Conservation (phyloP, 163 green algal genomes). For the Volvox carteri region DNA sequence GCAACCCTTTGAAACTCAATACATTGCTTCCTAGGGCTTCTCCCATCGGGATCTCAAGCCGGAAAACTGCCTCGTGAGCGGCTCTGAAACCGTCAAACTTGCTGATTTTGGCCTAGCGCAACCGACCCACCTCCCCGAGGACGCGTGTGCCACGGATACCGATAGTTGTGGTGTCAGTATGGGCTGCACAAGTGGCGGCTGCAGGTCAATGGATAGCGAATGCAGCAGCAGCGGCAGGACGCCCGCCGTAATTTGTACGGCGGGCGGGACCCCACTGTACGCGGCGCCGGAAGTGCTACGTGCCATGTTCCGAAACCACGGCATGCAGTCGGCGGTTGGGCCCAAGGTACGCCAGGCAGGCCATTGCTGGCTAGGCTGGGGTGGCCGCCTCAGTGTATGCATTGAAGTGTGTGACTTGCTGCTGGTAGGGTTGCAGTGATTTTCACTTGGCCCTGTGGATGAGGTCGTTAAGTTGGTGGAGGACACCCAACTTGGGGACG, state of each 20-base stretch:
- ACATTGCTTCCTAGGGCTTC: slow-evolving; percentile 49
- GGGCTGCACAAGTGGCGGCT: not conserved
- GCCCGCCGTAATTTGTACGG: slow-evolving; percentile 12
- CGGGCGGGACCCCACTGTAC: slow-evolving; percentile 70
- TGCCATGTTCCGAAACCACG: slow-evolving; percentile 63
- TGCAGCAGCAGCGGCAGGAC: slow-evolving; percentile 8
- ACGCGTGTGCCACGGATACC: slow-evolving; percentile 30
- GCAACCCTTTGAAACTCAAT: not conserved
- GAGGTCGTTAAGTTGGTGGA: no score
- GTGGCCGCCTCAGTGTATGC: no score
- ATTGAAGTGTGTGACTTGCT: no score
- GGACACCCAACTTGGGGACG: no score
- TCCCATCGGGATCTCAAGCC: slow-evolving; percentile 76
- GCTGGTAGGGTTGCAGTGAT: no score
- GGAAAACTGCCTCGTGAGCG: slow-evolving; percentile 67
- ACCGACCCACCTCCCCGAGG: slow-evolving; percentile 23
- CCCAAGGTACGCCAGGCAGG: slow-evolving; percentile 27
- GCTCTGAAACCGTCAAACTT: slow-evolving; percentile 57
- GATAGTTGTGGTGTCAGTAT: slow-evolving; percentile 19
- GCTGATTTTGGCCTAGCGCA: slow-evolving; percentile 73
- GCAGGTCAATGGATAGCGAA: slow-evolving; percentile 20
- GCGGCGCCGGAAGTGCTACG: slow-evolving; percentile 70
- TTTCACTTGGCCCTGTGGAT: no score
- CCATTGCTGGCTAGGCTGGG: no score
- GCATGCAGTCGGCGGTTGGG: slow-evolving; percentile 42